Evolutionary conservation across 495 filamentous ascomycete species (phyloP).

Genomic region (Podospora pseudopauciseta): DNA sequence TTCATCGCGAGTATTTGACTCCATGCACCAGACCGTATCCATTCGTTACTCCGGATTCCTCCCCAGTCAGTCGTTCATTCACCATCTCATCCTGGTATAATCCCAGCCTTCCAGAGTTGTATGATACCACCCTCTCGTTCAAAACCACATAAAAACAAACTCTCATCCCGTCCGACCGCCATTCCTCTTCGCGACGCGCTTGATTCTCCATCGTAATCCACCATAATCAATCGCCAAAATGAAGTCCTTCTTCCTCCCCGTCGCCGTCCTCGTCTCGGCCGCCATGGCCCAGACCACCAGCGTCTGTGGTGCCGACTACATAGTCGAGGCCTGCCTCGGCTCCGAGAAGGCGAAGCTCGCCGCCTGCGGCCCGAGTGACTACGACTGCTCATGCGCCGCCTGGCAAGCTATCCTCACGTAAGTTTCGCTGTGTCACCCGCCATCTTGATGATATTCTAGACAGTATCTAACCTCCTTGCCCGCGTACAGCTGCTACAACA

Average conservation of each 20-base stretch:
- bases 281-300: constrained; percentile 28
- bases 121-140: neutral
- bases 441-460: neutral
- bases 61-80: constrained; percentile 2
- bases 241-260: constrained; percentile 34
- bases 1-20: neutral
- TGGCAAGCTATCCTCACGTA: constrained; percentile 41
- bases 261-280: constrained; percentile 33
- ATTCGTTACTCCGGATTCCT: neutral
- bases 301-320: constrained; percentile 41
- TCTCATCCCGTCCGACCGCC: constrained; percentile 1
- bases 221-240: constrained; percentile 24
- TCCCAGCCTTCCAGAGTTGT: neutral
- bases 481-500: constrained; percentile 42
- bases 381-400: constrained; percentile 39
- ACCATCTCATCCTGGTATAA: neutral
- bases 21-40: neutral
- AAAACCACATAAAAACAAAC: neutral
- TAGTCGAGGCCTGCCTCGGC: constrained; percentile 43
- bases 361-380: constrained; percentile 37
- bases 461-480: neutral
- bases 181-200: constrained; percentile 13
- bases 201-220: neutral
- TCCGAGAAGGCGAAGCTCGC: constrained; percentile 38
- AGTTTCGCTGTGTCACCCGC: neutral